Evolutionary conservation across 208 protist species (phyloP).

Genomic region (Balamuthia mandrillaris): DNA sequence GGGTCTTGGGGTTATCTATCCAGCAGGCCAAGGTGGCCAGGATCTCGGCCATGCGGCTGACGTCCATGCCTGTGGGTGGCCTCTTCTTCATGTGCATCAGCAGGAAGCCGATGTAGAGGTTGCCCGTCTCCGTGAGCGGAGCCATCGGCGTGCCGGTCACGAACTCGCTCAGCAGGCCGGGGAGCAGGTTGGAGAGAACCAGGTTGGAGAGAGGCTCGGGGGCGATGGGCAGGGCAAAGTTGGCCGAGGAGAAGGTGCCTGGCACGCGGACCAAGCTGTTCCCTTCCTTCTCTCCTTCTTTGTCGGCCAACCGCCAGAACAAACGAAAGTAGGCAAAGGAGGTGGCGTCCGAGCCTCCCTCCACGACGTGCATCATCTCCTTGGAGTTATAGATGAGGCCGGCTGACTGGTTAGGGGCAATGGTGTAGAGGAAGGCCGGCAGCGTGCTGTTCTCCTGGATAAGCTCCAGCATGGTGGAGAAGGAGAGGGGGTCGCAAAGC

Average conservation of each 20-base stretch:
- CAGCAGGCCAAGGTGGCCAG: slow-evolving; percentile 18
- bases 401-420: not conserved
- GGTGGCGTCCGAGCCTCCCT: not conserved
- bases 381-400: slow-evolving; percentile 41
- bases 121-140: not conserved
- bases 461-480: slow-evolving; percentile 21
- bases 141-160: slow-evolving; percentile 42
- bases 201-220: slow-evolving; percentile 15
- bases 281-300: not conserved
- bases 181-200: slow-evolving; percentile 1
- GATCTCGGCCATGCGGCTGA: slow-evolving; percentile 20
- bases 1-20: slow-evolving; percentile 33
- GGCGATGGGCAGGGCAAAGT: slow-evolving; percentile 39
- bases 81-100: slow-evolving; percentile 24
- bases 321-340: slow-evolving; percentile 42
- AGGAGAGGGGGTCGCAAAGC: slow-evolving; percentile 21
- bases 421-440: slow-evolving; percentile 21
- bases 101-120: slow-evolving; percentile 37
- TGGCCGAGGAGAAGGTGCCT: slow-evolving; percentile 24
- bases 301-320: slow-evolving; percentile 26
- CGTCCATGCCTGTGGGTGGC: not conserved
- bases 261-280: not conserved
- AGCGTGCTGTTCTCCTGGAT: slow-evolving; percentile 32
- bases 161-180: slow-evolving; percentile 26
- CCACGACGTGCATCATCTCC: not conserved